A percentile compares a stretch with the other conserved stretches of the same genome.
phyloP scores from a whole-genome alignment of 257 asterid species.

The Rehmannia glutinosa region DNA sequence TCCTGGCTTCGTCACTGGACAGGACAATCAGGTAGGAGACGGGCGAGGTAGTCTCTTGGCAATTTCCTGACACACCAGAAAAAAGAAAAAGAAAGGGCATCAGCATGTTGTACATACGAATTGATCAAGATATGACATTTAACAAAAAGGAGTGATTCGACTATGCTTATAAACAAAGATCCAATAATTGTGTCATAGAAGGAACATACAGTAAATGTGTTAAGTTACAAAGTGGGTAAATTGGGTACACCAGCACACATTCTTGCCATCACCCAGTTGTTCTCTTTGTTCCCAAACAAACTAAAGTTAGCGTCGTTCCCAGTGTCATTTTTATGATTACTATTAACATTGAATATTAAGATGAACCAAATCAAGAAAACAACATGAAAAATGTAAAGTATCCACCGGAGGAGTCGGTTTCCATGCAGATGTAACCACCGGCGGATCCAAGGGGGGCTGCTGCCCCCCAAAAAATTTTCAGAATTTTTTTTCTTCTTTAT shows the following conservation, averaged over 20 bases:
- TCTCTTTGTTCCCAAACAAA: background rate
- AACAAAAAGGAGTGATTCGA: background rate
- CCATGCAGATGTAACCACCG: no score
- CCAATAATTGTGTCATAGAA: background rate
- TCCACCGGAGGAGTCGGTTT: background rate
- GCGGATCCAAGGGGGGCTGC: no score
- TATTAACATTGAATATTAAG: background rate
- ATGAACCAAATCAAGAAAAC: background rate
- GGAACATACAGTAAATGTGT: background rate
- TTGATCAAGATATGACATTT: background rate
- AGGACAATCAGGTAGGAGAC: conserved; percentile 49
- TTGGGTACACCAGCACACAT: background rate
- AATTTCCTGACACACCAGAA: conserved; percentile 47
- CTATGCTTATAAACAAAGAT: background rate
- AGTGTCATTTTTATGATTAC: background rate
- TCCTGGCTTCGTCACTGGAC: no score
- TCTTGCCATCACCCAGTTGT: background rate
- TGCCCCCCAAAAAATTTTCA: no score
- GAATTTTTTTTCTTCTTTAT: no score
- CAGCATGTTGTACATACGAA: background rate
- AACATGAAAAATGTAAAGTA: background rate
- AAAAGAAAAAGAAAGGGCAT: background rate
- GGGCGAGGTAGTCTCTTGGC: conserved; percentile 82
- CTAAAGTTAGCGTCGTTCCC: background rate
- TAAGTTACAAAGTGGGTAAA: no score